These are phyloP conservation scores for Dothidotthia symphoricarpi DNA, from an alignment of 2,329 filamentous ascomycete species.

Conservation along the genomic window DNA sequence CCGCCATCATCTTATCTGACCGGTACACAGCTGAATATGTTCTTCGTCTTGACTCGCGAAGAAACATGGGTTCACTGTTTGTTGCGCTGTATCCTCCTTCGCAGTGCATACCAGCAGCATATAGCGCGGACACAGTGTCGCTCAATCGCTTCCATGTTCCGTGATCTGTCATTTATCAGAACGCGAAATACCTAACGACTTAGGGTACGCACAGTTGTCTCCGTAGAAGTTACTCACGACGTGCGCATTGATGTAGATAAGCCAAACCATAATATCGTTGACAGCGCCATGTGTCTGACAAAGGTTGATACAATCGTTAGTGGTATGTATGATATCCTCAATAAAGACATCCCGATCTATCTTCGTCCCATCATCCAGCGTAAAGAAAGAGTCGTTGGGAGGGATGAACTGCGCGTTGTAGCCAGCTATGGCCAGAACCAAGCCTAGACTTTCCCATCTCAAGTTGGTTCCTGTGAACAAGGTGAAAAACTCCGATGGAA, in stretches of 20 bases:
- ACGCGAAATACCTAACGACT: not conserved
- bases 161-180: conserved; percentile 27
- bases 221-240: conserved; percentile 37
- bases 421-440: conserved; percentile 29
- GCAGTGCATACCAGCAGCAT: conserved; percentile 38
- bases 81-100: conserved; percentile 28
- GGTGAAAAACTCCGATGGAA: conserved; percentile 34
- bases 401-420: conserved; percentile 33
- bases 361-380: conserved; percentile 29
- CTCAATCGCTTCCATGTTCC: conserved; percentile 36
- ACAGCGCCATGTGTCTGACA: conserved; percentile 38
- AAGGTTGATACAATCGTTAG: conserved; percentile 37
- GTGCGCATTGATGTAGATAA: conserved; percentile 33
- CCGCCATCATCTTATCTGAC: conserved; percentile 36
- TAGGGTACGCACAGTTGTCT: conserved; percentile 31
- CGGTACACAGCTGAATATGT: conserved; percentile 31
- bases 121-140: conserved; percentile 29
- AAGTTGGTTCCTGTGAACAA: conserved; percentile 36
- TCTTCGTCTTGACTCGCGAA: conserved; percentile 32
- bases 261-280: conserved; percentile 40
- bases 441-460: conserved; percentile 36
- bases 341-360: conserved; percentile 33
- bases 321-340: conserved; percentile 37
- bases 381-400: conserved; percentile 33
- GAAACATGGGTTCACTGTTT: conserved; percentile 28